phyloP scores from a whole-genome alignment of 179 eudicot species.

The Drosera spatulata region DNA sequence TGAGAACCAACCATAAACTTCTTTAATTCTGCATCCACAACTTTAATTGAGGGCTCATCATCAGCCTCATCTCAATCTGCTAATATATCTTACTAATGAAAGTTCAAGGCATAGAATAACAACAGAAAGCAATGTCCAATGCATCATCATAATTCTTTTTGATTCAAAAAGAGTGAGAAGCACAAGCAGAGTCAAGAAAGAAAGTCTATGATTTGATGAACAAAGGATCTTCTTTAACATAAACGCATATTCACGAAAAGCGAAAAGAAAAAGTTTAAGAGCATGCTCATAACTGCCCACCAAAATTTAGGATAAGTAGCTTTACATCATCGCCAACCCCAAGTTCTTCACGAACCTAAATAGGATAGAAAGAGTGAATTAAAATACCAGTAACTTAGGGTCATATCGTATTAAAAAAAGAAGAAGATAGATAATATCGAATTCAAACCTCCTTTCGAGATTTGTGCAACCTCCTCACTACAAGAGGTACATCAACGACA shows the following conservation, averaged over 20 bases:
- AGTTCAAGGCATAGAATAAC: no score
- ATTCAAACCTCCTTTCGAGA: slow-evolving; percentile 64
- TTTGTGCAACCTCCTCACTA: slow-evolving; percentile 92
- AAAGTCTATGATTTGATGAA: no score
- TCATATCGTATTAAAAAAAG: not conserved
- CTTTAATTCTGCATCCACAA: no score
- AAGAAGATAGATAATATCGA: not conserved
- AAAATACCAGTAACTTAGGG: not conserved
- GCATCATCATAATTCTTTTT: no score
- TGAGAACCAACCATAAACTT: no score
- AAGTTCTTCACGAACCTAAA: slow-evolving; percentile 74
- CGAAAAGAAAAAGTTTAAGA: not conserved
- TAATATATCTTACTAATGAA: no score
- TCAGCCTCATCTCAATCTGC: no score
- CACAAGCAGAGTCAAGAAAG: no score
- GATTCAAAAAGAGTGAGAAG: no score
- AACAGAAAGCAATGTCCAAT: no score
- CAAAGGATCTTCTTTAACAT: no score
- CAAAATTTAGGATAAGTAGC: slow-evolving; percentile 85
- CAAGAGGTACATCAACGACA: slow-evolving; percentile 88
- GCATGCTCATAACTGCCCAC: slow-evolving; percentile 60
- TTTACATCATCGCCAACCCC: slow-evolving; percentile 65
- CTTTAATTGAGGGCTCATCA: no score
- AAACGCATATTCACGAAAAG: not conserved
- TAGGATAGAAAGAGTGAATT: slow-evolving; percentile 2